Evolutionary conservation across 1,284 basidiomycete species (phyloP), one percentile per base, ranked within the genome.

Genomic region (Ustilago vetiveriae): DNA sequence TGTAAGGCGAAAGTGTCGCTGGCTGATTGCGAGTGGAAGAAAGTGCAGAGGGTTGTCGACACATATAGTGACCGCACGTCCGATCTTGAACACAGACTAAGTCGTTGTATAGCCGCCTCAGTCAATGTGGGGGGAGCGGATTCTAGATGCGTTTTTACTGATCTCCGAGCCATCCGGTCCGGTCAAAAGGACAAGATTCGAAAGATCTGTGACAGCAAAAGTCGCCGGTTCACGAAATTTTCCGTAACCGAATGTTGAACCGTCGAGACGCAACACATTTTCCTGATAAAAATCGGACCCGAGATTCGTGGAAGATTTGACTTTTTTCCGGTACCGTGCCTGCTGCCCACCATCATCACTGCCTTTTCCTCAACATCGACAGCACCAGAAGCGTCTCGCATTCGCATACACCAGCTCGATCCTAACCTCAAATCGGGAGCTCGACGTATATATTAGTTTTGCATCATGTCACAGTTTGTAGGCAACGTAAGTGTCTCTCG

Each of bases 391-490:
- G 33, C 33, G 33, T n/a, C 17, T 35, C 13, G 7, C 10, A 35
- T 8, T n/a, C 29, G 29, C 29, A 30, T 30, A 10, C 29, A 30
- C 23, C 24, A 3, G 6, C 22, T 22, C 6, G 17, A 2, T 3
- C 16, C 35, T 9, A 7, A 24, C 10, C 1, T n/a, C 4, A 45
- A 45, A 33, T 16, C 14, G 17, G 14, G 19, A 5, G 16, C 24
- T 22, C 24, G 33, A 22, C 32, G 22, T n/a, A n/a, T 5, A 23
- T 10, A 9, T 8, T 8, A 38, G 6, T 8, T 19, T 17, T 29
- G 17, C 30, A 56, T 11, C n/a, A 71, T 71, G 68, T 71, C 68
- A 17, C 68, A 71, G 53, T 66, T 66, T 41, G 42, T 71, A 4
- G 68, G 68, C 22, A 71, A 62, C 51, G 68, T 71, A 58, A 62